Percentiles rank a stretch among this genome's conserved stretches.
phyloP scores from a whole-genome alignment of 208 protist genomes.

The Kentomonas sorsogonicus region DNA sequence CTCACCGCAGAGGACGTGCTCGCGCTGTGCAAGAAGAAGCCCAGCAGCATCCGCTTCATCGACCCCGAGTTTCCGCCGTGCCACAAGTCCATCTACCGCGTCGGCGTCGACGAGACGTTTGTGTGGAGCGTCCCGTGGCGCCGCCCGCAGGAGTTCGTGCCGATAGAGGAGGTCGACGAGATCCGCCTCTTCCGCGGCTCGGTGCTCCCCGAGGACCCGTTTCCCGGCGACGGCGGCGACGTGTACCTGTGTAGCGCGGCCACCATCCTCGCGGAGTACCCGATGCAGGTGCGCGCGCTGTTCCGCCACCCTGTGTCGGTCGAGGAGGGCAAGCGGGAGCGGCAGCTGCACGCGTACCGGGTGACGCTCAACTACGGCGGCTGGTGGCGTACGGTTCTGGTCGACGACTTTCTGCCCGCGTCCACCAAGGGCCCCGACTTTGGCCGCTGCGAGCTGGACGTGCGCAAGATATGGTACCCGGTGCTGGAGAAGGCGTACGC shows the following conservation, averaged over 20 bases:
- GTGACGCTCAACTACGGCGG: constrained; percentile 38
- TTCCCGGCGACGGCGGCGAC: constrained; percentile 41
- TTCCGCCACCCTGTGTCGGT: constrained; percentile 29
- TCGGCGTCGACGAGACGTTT: constrained; percentile 25
- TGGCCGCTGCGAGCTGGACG: constrained; percentile 31
- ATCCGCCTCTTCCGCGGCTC: constrained; percentile 30
- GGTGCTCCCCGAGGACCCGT: constrained; percentile 37
- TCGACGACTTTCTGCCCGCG: constrained; percentile 58
- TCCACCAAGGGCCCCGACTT: constrained; percentile 25
- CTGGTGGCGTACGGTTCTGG: constrained; percentile 38
- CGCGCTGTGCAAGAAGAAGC: neutral
- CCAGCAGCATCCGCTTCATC: constrained; percentile 18
- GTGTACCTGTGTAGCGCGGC: constrained; percentile 43
- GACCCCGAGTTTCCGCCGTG: constrained; percentile 37
- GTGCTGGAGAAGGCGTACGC: constrained; percentile 87
- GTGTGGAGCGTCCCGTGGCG: constrained; percentile 33
- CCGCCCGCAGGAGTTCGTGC: constrained; percentile 30
- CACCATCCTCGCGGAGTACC: constrained; percentile 27
- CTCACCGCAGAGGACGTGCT: constrained; percentile 16
- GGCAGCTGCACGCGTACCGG: constrained; percentile 23
- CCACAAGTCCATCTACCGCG: constrained; percentile 26
- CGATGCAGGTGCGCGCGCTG: constrained; percentile 15
- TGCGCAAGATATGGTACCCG: constrained; percentile 62
- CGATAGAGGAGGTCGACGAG: constrained; percentile 9
- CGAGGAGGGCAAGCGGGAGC: constrained; percentile 14